Base-by-base conservation (phyloP, 176 grass and related monocot species). In the Phoenix dactylifera region DNA sequence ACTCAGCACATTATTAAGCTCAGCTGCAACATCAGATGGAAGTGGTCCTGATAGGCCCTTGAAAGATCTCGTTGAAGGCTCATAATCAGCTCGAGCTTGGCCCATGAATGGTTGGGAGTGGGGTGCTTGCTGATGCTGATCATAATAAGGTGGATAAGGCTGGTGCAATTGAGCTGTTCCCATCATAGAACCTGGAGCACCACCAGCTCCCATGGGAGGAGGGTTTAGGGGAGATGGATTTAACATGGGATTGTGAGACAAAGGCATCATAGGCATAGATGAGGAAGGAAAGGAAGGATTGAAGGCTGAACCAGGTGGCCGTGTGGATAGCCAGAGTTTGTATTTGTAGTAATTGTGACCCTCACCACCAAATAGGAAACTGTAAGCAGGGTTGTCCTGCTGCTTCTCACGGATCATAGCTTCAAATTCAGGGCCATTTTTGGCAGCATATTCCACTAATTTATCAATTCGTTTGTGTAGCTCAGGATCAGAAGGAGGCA, bases 391-490 rank as follows among this genome's bases (percentile, higher is more conserved):
- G 56, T 92, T 98, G 65, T 92, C 87, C 59, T 88, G 87, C 69
- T 98, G 87, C 80, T 98, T 98, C 55, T 98, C 93, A 54, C 93
- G 84, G 70, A 98, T 92, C 84, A 92, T 72, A 32, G 63, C 72
- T 72, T 98, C 93, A 70, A 98, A 98, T 24, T 88, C 87, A 0
- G 81, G 87, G 24, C 93, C 93, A 52, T 92, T 88, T 72, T 98
- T 98, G 67, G 76, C 87, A 71, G 80, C 75, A 79, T 98, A 98
- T 69, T 98, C 93, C 0, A 92, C 93, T 66, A 98, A 66, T 66
- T 98, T 98, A 75, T 98, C 93, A 50, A 98, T 98, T 26, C 87
- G 84, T 60, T 98, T 98, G 52, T 98, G 93, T 19, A 98, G 87
- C 66, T 98, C 93, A 15, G 84, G 76, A 60, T 98, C 87, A 2